phyloP scores from a whole-genome alignment of 176 grass and related monocot species.

The Ananas comosus region DNA sequence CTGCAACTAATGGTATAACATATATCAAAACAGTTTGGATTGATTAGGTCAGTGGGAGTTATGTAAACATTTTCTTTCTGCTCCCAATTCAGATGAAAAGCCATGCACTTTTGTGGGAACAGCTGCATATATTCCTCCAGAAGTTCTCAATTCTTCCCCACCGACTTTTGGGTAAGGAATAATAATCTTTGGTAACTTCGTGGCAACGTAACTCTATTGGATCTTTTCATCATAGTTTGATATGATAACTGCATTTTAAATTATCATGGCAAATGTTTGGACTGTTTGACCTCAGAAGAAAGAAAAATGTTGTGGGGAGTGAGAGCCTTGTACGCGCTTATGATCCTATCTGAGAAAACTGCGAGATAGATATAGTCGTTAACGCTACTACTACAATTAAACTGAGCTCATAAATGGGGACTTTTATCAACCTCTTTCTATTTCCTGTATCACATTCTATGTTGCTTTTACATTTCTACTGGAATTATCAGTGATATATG shows the following conservation, averaged over 20 bases:
- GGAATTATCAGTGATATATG: background rate
- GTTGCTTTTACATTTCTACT: background rate
- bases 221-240: background rate
- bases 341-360: too few relatives aligned
- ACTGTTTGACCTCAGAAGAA: too few relatives aligned
- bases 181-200: background rate
- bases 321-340: too few relatives aligned
- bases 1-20: slow-evolving; percentile 52
- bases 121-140: slow-evolving; percentile 90
- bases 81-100: slow-evolving; percentile 56
- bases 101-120: slow-evolving; percentile 97
- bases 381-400: too few relatives aligned
- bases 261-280: too few relatives aligned
- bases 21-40: background rate
- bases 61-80: slow-evolving; percentile 12
- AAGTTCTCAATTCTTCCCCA: slow-evolving; percentile 90
- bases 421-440: background rate
- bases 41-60: slow-evolving; percentile 3
- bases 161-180: slow-evolving; percentile 76
- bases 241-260: background rate
- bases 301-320: too few relatives aligned
- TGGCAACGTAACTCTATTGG: background rate
- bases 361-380: too few relatives aligned
- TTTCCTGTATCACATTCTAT: background rate
- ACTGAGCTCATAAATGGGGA: too few relatives aligned